Conservation (phyloP, 2,329 filamentous ascomycete species). For the Tolypocladium sp. region DNA sequence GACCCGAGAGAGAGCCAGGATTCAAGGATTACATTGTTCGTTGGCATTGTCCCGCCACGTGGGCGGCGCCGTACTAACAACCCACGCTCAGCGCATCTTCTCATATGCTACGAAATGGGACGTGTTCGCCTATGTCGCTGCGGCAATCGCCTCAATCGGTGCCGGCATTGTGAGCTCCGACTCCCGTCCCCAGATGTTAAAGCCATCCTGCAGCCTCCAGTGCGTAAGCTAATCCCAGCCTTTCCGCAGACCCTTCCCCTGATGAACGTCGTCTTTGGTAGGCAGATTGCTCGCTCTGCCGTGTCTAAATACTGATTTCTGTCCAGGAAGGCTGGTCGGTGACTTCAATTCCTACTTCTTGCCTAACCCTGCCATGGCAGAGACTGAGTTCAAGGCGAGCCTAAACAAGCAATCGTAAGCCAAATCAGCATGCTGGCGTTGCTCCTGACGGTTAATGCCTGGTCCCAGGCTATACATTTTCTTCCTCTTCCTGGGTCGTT, state of each 20-base stretch:
- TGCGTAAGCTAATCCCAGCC: no score
- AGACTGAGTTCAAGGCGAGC: conserved; percentile 16
- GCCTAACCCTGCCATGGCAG: conserved; percentile 18
- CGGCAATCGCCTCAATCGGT: conserved; percentile 37
- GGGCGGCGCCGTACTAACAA: no score
- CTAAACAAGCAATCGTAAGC: conserved; percentile 37
- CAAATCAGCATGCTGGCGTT: conserved; percentile 18
- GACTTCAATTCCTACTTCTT: conserved; percentile 27
- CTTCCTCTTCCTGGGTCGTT: conserved; percentile 59
- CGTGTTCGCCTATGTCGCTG: conserved; percentile 34
- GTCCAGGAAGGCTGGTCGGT: conserved; percentile 18
- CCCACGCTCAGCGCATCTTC: conserved; percentile 34
- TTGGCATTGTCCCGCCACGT: background rate
- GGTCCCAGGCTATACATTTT: conserved; percentile 49
- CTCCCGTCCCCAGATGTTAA: no score
- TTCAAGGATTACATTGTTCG: conserved; percentile 34
- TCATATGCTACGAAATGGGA: conserved; percentile 46
- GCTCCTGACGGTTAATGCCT: no score
- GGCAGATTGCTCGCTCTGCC: conserved; percentile 21
- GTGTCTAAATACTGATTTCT: no score
- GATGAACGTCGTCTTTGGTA: conserved; percentile 52
- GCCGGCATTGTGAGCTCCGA: conserved; percentile 27
- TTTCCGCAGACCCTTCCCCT: conserved; percentile 37
- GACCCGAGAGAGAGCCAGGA: no score
- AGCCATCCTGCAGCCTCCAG: no score